Conservation (phyloP, 2,329 filamentous ascomycete species). For the Fusarium armeniacum region DNA sequence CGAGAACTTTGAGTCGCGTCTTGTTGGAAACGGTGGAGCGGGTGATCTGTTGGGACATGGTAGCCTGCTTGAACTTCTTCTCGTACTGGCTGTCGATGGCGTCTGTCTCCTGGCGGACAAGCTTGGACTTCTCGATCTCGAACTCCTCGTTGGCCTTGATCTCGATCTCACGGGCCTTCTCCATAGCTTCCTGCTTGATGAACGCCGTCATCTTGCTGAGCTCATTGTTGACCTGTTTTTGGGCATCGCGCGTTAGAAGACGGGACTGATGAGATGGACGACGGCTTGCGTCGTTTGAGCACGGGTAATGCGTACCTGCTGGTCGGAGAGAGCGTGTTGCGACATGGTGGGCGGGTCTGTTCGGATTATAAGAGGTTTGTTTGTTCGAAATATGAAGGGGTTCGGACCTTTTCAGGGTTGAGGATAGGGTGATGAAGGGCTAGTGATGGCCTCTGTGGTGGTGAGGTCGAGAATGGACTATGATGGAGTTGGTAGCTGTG, state of each 20-base stretch:
- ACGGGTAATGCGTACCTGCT: constrained; percentile 76
- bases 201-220: constrained; percentile 99
- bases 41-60: constrained; percentile 99
- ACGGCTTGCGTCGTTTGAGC: constrained; percentile 39
- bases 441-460: constrained; percentile 45
- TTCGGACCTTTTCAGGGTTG: constrained; percentile 12
- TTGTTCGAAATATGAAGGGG: constrained; percentile 7
- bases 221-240: constrained; percentile 87
- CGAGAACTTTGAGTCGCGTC: constrained; percentile 89
- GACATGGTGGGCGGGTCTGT: constrained; percentile 76
- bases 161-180: constrained; percentile 97
- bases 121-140: constrained; percentile 98
- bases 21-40: constrained; percentile 97
- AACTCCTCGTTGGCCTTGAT: constrained; percentile 99
- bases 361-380: constrained; percentile 30
- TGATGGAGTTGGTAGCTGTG: constrained; percentile 49
- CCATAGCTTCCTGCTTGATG: constrained; percentile 97
- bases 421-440: constrained; percentile 28
- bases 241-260: constrained; percentile 33
- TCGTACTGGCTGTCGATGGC: constrained; percentile 93
- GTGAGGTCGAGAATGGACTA: constrained; percentile 32
- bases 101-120: constrained; percentile 94
- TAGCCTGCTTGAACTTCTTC: constrained; percentile 99
- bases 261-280: constrained; percentile 24
- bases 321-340: constrained; percentile 96